Base-by-base conservation (phyloP, 257 asterid species). In the Thymus quinquecostatus region DNA sequence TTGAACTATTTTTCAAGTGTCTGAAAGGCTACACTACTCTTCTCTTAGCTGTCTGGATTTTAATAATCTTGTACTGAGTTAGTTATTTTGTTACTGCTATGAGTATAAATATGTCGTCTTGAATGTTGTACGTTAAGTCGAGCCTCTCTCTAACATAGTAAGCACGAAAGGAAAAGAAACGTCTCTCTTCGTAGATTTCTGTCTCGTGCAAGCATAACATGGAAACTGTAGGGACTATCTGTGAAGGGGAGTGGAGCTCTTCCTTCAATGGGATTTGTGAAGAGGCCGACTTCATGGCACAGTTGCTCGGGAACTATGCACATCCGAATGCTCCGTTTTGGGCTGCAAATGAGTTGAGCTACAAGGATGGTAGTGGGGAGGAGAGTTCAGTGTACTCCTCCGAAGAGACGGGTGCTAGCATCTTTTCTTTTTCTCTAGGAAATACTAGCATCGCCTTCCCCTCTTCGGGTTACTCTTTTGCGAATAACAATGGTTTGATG, bases 221-320 rank as follows among this genome's bases (percentile, higher is more conserved):
- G 95, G 95, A 86, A 78, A 58, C 55, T 64, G 44, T 57, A 1
- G 84, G 79, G 77, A 71, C 81, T 63, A 68, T 78, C 38, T 63
- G 66, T 10, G 87, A 74, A 74, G 86, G 82, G 10, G 87, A 82
- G 61, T 88, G 92, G 96, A 77, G 60, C 82, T 60, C 83, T 69
- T 50, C 79, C 63, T 81, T 79, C 68, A 79, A 33, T 51, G 85
- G 83, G 71, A 70, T 80, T 71, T 81, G 74, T 2, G 91, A 84
- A 44, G 92, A 86, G 44, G 85, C 85, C 3, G 84, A 84, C 64
- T 88, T 88, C 85, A 86, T 86, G 92, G 80, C 86, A 4, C 87
- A 82, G 36, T 68, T 88, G 77, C 83, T 88, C 9, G 87, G 81
- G 30, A 86, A 60, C 51, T 81, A 73, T 60, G 71, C 88, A 0